A percentile compares a stretch with the other conserved stretches of the same genome.
phyloP scores from a whole-genome alignment of 768 basidiomycete genomes.

The Amylocystis lapponica region DNA sequence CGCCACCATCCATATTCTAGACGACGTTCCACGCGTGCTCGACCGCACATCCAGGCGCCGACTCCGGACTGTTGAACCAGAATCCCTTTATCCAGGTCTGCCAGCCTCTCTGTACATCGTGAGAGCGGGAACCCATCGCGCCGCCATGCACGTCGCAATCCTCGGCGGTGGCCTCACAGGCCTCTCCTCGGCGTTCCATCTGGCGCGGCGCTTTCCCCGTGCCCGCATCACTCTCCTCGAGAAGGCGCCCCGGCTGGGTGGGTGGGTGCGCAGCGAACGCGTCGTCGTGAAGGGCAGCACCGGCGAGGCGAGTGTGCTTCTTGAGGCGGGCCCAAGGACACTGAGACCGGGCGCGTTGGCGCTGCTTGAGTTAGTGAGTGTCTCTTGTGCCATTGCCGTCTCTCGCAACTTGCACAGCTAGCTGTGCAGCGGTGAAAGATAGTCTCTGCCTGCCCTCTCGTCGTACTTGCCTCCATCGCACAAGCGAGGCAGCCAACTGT shows the following conservation, averaged over 20 bases:
- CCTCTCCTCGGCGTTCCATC: conserved; percentile 74
- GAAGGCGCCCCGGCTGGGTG: conserved; percentile 58
- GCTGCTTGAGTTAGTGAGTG: conserved; percentile 74
- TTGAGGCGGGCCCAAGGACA: conserved; percentile 88
- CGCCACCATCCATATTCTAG: too few relatives aligned
- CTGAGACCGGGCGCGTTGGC: conserved; percentile 70
- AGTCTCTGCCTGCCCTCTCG: too few relatives aligned
- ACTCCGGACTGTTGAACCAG: too few relatives aligned
- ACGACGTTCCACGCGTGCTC: too few relatives aligned
- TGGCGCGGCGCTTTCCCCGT: conserved; percentile 58
- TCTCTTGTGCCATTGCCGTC: not conserved
- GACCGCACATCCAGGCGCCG: too few relatives aligned
- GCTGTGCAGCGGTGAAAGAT: too few relatives aligned
- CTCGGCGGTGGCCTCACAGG: conserved; percentile 82
- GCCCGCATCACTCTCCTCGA: conserved; percentile 67
- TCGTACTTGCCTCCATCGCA: too few relatives aligned
- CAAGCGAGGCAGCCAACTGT: too few relatives aligned
- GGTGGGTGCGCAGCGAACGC: conserved; percentile 75
- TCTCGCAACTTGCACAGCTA: not conserved
- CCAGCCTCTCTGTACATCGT: too few relatives aligned
- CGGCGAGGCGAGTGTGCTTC: conserved; percentile 39
- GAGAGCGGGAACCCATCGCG: not conserved
- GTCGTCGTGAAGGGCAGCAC: conserved; percentile 33
- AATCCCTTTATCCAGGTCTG: too few relatives aligned
- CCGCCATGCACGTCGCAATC: conserved; percentile 39